Conservation (phyloP, 305 asterid genomes). For the Caryopteris hybrid region DNA sequence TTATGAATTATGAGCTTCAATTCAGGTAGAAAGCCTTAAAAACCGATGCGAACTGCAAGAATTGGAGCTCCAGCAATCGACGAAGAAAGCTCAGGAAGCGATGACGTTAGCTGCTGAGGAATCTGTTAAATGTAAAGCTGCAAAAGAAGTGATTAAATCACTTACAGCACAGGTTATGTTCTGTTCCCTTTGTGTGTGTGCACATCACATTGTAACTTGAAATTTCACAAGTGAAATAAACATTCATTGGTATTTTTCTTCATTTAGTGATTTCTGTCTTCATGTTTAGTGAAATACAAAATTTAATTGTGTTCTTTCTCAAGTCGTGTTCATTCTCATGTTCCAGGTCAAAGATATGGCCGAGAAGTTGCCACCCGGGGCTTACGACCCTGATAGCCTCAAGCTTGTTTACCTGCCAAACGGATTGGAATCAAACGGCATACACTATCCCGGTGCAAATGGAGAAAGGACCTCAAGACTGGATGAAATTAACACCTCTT, state of each 20-base stretch:
- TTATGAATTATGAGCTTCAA: constrained; percentile 9
- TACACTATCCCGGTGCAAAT: constrained; percentile 36
- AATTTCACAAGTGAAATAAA: background rate
- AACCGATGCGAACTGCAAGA: constrained; percentile 76
- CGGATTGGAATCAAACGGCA: constrained; percentile 60
- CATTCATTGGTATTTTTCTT: background rate
- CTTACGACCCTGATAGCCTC: constrained; percentile 69
- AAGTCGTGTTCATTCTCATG: background rate
- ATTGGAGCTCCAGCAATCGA: constrained; percentile 59
- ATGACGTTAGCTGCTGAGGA: constrained; percentile 78
- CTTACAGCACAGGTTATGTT: constrained; percentile 78
- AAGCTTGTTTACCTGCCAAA: constrained; percentile 62
- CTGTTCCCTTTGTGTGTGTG: background rate
- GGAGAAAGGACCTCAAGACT: constrained; percentile 53
- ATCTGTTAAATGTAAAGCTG: constrained; percentile 90
- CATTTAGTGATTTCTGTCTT: background rate
- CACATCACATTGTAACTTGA: background rate
- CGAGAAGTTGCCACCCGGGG: constrained; percentile 86
- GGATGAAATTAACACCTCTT: constrained; percentile 35
- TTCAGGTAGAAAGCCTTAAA: constrained; percentile 54
- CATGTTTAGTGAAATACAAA: background rate
- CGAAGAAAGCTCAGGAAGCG: constrained; percentile 82
- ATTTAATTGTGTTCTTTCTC: background rate
- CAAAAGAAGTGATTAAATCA: constrained; percentile 91
- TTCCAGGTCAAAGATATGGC: constrained; percentile 96